Base-by-base conservation (phyloP, 305 asterid genomes). In the Solanum chacoense region DNA sequence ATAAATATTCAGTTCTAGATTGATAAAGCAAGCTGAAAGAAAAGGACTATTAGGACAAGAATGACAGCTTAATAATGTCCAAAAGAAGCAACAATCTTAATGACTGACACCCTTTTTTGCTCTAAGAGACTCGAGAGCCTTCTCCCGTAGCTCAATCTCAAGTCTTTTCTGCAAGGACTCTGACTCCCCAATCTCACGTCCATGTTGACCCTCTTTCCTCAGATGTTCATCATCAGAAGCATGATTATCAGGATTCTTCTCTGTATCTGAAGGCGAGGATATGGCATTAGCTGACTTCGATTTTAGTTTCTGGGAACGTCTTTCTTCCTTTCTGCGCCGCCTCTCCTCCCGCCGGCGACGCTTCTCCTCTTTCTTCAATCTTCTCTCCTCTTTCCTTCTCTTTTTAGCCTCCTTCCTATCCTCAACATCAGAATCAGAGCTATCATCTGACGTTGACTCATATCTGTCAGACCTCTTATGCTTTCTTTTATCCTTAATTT, bases 101-200 rank as follows among this genome's bases (percentile, higher is more conserved):
- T 92, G 94, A 92, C 93, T 91, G 74, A 91, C 36, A 89, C 98
- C 95, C 94, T 94, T 95, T 91, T 93, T 95, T 89, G 99, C 98
- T 92, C 96, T 95, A 89, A 96, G 98, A 13, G 97, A 93, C 93
- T 98, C 96, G 42, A 98, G 96, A 89, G 99, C 99, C 95, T 94
- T 98, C 93, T 98, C 98, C 89, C 99, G 95, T 90, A 98, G 95
- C 94, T 94, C 97, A 86, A 94, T 96, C 95, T 98, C 99, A 86
- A 96, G 98, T 94, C 86, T 95, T 91, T 95, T 95, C 94, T 93
- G 96, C 88, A 93, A 94, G 87, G 96, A 90, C 76, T 90, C 93
- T 9, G 93, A 86, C 87, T 93, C 95, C 87, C 92, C 92, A 84
- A 75, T 36, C 89, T 93, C 91, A 88, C 90, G 89, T 34, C 88